Base-by-base conservation (phyloP, 2,329 filamentous ascomycete species). In the Talaromyces sp. region DNA sequence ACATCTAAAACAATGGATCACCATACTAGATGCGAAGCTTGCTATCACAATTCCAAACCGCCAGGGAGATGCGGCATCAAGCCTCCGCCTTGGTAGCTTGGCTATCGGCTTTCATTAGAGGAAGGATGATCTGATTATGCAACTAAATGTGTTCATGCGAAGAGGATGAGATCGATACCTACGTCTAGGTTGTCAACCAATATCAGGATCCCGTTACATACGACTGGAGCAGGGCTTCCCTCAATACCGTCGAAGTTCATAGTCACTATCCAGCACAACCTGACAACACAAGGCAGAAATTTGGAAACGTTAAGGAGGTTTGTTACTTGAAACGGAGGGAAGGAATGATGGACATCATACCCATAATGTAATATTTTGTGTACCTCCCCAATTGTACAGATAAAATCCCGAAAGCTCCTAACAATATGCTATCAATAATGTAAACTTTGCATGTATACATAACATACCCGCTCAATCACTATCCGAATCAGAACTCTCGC, bases 401-500 rank as follows among this genome's bases (percentile, higher is more conserved):
- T 15, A 8, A 45, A 60, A 34, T 11, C 38, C n/a, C 22, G 4
- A 45, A 45, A 47, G 22, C 40, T 36, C 58, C 58, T 34, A 45
- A 60, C 58, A 61, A 43, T 43, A 63, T 63, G 60, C 60, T 13
- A 13, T 31, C 17, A 11, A 13, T 10, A 36, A 36, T 13, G n/a
- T 53, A 7, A 53, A 8, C 15, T 17, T 31, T n/a, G 25, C 7
- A 54, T 53, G 27, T 17, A n/a, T 31, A 22, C 10, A 54, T 19
- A 5, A 15, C n/a, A n/a, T n/a, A n/a, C 5, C 19, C 38, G 7
- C 25, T 63, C 27, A 65, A 67, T 67, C 58, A 31, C 71, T 73
- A 34, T 71, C 69, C 19, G 64, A 65, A 51, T 76, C 69, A 38
- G 63, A 65, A 51, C 76, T 79, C 53, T 77, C 76, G 68, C 76